Base-by-base conservation (phyloP, 1,139 yeast species). In the Protomyces lactucae-debilis region DNA sequence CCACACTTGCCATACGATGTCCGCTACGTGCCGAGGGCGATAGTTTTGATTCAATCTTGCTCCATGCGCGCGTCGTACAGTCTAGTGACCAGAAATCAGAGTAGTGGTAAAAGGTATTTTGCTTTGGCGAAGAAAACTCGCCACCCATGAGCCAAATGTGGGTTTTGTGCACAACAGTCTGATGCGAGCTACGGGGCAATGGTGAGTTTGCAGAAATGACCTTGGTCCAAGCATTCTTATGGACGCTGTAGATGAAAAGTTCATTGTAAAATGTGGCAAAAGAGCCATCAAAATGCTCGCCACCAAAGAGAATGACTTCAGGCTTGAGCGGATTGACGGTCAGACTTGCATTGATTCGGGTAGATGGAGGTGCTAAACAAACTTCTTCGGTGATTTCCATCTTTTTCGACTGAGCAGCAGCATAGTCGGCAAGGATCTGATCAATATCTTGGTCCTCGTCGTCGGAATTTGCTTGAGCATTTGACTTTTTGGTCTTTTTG, bases 61-160 rank as follows among this genome's bases (percentile, higher is more conserved):
- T 81, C 98, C 98, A 93, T 75, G 91, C 97, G 71, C 88, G 90
- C 16, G 87, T 79, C 39, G 83, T 85, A 0, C 92, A 83, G 72
- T 93, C 98, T 67, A 93, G 78, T 63, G 92, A 80, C 98, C 98
- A 93, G 2, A 97, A 87, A 73, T 93, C 99, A 21, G 97, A 95
- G 74, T 90, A 93, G 75, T 93, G 99, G 75, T 93, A 95, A 75
- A 93, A 93, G 0, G 97, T 90, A 60, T 91, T 85, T 75, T 93
- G 99, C 72, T 92, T 93, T 1, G 98, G 98, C 6, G 96, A 88
- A 1, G 97, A 89, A 71, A 93, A 93, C 75, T 93, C 99, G 70
- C 99, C 99, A 61, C 98, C 99, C 77, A 90, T 93, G 80, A 93
- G 76, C 67, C 93, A 76, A 32, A 89, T 82, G 0, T 91, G 77